Evolutionary conservation across 1,284 basidiomycete species (phyloP).

Genomic region (Heliocybe sulcata): DNA sequence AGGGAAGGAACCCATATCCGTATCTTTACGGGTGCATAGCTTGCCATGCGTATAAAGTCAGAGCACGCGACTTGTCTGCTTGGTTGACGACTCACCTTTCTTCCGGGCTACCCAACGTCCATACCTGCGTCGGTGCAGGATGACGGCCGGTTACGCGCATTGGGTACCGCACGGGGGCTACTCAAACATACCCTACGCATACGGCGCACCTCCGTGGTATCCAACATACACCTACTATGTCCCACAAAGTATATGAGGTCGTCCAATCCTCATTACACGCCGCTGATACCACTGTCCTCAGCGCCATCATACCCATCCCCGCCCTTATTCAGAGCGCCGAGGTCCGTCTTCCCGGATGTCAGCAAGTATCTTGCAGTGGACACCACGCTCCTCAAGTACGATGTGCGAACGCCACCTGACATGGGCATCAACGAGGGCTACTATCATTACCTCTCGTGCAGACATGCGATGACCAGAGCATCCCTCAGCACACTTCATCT

Average conservation of each 20-base stretch:
- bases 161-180: not conserved
- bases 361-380: conserved; percentile 45
- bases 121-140: no score
- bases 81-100: no score
- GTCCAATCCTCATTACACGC: not conserved
- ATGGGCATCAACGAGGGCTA: not conserved
- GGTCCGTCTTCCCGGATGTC: conserved; percentile 26
- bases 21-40: no score
- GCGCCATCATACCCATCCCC: not conserved
- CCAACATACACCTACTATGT: not conserved
- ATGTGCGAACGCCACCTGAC: conserved; percentile 33
- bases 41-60: no score
- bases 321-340: not conserved
- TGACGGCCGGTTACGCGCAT: no score
- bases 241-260: not conserved
- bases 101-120: no score
- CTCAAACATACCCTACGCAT: not conserved
- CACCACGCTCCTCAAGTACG: conserved; percentile 39
- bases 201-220: not conserved
- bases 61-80: no score
- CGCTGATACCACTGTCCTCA: not conserved
- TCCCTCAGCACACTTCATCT: conserved; percentile 33
- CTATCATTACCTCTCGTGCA: conserved; percentile 29
- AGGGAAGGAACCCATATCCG: no score
- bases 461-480: conserved; percentile 26